These are phyloP conservation scores for Aspergillus sclerotioniger DNA, from an alignment of 495 filamentous ascomycete species.

Conservation along the genomic window DNA sequence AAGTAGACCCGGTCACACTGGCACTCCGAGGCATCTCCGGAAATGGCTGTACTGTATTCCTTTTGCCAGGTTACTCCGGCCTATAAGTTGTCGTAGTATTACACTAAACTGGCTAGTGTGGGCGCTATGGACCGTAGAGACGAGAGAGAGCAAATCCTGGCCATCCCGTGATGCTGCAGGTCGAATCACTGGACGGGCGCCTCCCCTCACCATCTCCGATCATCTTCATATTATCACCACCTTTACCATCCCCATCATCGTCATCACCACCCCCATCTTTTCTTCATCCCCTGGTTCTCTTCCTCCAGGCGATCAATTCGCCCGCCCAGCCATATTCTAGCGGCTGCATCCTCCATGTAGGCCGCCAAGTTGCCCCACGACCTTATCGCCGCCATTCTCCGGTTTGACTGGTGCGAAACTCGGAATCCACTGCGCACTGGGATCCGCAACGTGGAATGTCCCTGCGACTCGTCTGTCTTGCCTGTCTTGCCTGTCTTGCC, in stretches of 20 bases:
- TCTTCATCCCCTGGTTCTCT: neutral
- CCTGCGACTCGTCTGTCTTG: slow-evolving; percentile 12
- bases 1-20: too few relatives aligned
- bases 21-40: too few relatives aligned
- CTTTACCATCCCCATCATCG: too few relatives aligned
- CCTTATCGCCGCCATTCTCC: neutral
- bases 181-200: neutral
- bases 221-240: too few relatives aligned
- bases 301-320: neutral
- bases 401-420: neutral
- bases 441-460: slow-evolving; percentile 23
- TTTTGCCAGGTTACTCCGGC: neutral
- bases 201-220: neutral
- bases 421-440: neutral
- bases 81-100: neutral
- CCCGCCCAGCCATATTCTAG: neutral
- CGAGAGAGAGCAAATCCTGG: neutral
- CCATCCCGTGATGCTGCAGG: slow-evolving; percentile 7
- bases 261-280: too few relatives aligned
- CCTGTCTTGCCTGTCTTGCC: slow-evolving; percentile 12
- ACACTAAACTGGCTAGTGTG: neutral
- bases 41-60: too few relatives aligned
- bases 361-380: neutral
- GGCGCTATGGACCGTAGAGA: too few relatives aligned
- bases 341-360: neutral